These are phyloP conservation scores for Celoporthe dispersa DNA, from an alignment of 2,329 filamentous ascomycete species.

Conservation along the genomic window DNA sequence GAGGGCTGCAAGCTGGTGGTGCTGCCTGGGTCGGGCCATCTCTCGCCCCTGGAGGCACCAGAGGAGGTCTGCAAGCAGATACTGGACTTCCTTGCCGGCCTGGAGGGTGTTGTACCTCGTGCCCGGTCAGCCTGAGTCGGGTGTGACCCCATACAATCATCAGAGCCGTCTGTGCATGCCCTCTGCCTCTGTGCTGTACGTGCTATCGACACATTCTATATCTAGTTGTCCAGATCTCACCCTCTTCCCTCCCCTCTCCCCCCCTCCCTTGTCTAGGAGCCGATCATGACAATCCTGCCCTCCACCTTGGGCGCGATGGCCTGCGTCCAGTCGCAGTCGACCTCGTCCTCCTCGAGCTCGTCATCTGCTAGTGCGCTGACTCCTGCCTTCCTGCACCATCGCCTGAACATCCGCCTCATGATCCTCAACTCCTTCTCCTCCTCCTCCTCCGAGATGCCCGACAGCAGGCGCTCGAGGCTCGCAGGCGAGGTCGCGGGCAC, in stretches of 20 bases:
- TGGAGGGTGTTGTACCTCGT: background rate
- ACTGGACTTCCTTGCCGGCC: conserved; percentile 33
- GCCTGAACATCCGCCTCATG: conserved; percentile 69
- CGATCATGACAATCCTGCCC: conserved; percentile 68
- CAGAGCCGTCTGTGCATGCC: background rate
- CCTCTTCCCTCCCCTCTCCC: too few relatives aligned
- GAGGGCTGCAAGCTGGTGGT: conserved; percentile 26
- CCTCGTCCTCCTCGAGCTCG: conserved; percentile 62
- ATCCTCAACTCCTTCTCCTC: conserved; percentile 62
- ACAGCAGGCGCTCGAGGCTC: conserved; percentile 32
- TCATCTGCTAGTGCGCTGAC: conserved; percentile 59
- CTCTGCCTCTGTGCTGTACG: background rate
- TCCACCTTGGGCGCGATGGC: conserved; percentile 80
- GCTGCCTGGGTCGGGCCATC: conserved; percentile 29
- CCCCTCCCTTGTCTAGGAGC: background rate
- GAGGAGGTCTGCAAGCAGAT: conserved; percentile 21
- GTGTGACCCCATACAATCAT: background rate
- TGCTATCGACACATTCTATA: background rate
- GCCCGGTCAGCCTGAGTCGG: background rate
- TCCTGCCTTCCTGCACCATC: conserved; percentile 73
- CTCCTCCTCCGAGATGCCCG: conserved; percentile 41
- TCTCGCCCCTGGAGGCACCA: conserved; percentile 28
- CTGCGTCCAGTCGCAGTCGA: conserved; percentile 75
- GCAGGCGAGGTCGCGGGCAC: conserved; percentile 29
- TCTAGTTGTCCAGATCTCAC: background rate